A percentile compares a stretch with the other conserved stretches of the same genome.
phyloP scores from a whole-genome alignment of 1,284 basidiomycete species.

The Farysia itapuensis region DNA sequence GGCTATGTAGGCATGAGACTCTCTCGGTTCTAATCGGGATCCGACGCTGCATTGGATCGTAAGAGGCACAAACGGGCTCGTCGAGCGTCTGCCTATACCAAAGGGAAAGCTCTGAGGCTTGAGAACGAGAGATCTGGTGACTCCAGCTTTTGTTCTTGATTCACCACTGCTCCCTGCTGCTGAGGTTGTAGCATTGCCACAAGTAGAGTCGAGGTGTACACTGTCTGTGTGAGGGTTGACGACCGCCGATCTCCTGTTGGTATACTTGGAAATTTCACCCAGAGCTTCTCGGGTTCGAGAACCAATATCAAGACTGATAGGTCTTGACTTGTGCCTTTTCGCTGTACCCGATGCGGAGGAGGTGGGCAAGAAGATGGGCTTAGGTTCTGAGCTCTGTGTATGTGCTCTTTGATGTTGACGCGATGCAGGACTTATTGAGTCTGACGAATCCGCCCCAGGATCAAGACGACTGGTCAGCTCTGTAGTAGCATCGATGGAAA shows the following conservation, averaged over 20 bases:
- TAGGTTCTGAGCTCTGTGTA: background rate
- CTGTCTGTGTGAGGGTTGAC: too few species aligned
- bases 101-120: conserved; percentile 27
- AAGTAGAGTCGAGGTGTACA: too few species aligned
- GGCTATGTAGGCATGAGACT: too few species aligned
- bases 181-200: too few species aligned
- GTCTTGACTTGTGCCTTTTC: conserved; percentile 1
- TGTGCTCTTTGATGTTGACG: background rate
- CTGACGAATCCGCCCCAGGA: too few species aligned
- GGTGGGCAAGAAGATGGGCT: background rate
- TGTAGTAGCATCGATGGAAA: conserved; percentile 24
- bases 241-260: too few species aligned
- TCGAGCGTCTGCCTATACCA: conserved; percentile 7
- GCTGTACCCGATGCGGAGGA: background rate
- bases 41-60: conserved; percentile 2
- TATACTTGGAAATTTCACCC: conserved; percentile 17
- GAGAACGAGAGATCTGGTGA: conserved; percentile 6
- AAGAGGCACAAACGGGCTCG: conserved; percentile 4
- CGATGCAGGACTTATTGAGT: conserved; percentile 9
- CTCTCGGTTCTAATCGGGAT: too few species aligned
- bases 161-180: too few species aligned
- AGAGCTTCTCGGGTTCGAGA: conserved; percentile 24
- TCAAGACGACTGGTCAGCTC: too few species aligned
- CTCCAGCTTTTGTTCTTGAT: too few species aligned
- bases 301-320: conserved; percentile 22